Percentiles rank a stretch among this genome's conserved stretches.
These are phyloP conservation scores for Fonsecaea pedrosoi DNA, from an alignment of 2,329 filamentous ascomycete genomes.

Conservation along the genomic window DNA sequence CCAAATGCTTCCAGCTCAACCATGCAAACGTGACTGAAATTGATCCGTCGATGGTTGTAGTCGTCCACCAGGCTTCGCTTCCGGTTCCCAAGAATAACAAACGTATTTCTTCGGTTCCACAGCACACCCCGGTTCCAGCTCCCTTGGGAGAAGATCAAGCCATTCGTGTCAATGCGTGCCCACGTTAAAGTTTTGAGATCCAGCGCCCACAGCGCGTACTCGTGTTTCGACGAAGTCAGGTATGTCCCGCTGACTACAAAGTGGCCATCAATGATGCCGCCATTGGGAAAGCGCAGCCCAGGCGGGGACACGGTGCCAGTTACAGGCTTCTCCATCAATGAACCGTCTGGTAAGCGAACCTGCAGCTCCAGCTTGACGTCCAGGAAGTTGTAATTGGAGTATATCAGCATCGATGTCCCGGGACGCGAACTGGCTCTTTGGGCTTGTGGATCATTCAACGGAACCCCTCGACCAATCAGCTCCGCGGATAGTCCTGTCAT, in stretches of 20 bases:
- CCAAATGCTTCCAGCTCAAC: conserved; percentile 97
- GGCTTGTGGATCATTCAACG: conserved; percentile 31
- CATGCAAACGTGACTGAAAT: conserved; percentile 95
- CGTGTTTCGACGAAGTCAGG: conserved; percentile 95
- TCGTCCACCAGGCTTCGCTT: conserved; percentile 95
- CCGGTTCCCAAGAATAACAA: conserved; percentile 92
- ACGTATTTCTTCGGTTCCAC: conserved; percentile 92
- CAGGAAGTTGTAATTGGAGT: conserved; percentile 98
- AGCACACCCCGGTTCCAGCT: conserved; percentile 97
- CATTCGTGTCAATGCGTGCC: conserved; percentile 94
- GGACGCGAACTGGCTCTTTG: conserved; percentile 37
- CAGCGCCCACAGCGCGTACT: conserved; percentile 95
- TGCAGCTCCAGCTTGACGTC: conserved; percentile 96
- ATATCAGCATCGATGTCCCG: conserved; percentile 83
- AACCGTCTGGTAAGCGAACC: conserved; percentile 82
- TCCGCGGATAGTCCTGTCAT: conserved; percentile 57
- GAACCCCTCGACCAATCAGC: conserved; percentile 37
- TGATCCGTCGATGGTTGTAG: conserved; percentile 96
- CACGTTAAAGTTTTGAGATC: conserved; percentile 87
- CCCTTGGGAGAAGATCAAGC: conserved; percentile 91
- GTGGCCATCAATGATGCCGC: conserved; percentile 91
- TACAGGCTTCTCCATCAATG: conserved; percentile 87
- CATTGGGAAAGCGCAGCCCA: conserved; percentile 92
- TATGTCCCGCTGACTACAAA: conserved; percentile 98
- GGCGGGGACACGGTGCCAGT: conserved; percentile 84